These are phyloP conservation scores for Cystofilobasidium macerans DNA, from an alignment of 768 basidiomycete species.

Conservation along the genomic window DNA sequence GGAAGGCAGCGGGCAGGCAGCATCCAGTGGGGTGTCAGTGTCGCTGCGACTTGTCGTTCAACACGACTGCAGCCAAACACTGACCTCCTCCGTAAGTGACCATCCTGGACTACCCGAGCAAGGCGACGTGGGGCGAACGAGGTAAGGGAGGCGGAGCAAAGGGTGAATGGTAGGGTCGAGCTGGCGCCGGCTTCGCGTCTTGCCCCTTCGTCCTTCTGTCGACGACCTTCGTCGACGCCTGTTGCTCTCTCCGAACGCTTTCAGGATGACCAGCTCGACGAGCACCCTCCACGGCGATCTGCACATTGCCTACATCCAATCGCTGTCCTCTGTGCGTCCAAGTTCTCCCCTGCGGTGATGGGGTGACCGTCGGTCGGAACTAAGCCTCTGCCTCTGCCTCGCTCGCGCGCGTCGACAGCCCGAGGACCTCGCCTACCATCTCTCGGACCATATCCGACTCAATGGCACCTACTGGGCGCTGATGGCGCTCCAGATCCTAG, in stretches of 20 bases:
- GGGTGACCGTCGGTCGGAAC: not conserved
- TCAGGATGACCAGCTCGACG: no score
- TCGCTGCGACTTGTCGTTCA: not conserved
- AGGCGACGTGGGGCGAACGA: no score
- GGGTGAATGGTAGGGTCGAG: no score
- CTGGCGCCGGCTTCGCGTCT: no score
- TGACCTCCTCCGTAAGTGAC: constrained; percentile 26
- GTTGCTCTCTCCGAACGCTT: no score
- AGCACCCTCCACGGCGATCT: constrained; percentile 48
- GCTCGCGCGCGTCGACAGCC: constrained; percentile 31
- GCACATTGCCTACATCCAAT: constrained; percentile 66
- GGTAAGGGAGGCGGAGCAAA: no score
- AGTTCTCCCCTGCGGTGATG: not conserved
- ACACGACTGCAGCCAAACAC: not conserved
- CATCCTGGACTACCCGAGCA: not conserved
- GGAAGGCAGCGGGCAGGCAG: not conserved
- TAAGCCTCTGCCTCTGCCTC: not conserved
- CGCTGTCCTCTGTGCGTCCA: constrained; percentile 39
- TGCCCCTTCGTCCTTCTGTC: no score
- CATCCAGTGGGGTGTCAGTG: not conserved
- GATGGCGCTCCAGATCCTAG: constrained; percentile 74
- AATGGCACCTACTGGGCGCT: constrained; percentile 97
- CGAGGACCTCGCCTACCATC: constrained; percentile 75
- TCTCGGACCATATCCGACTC: constrained; percentile 83
- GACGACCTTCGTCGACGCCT: no score